Evolutionary conservation across 1,284 basidiomycete genomes (phyloP).

Genomic region (Xanthoconium separans): DNA sequence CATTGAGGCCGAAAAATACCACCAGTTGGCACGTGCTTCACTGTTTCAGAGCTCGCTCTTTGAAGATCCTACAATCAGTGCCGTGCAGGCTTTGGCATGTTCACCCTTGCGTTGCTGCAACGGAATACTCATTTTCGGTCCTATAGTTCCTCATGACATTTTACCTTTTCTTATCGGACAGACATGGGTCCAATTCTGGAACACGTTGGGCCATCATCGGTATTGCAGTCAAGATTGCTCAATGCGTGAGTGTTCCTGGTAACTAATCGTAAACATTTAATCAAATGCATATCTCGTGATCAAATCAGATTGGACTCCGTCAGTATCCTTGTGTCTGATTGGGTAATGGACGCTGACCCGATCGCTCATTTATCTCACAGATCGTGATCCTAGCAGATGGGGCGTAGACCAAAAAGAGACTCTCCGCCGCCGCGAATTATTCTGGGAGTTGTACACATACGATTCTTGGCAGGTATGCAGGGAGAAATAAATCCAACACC

Average conservation of each 20-base stretch:
- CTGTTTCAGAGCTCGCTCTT: slow-evolving; percentile 71
- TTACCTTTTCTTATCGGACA: slow-evolving; percentile 72
- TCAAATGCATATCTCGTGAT: slow-evolving; percentile 8
- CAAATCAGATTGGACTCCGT: slow-evolving; percentile 69
- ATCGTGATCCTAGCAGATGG: slow-evolving; percentile 71
- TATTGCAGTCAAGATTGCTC: slow-evolving; percentile 71
- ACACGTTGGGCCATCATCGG: slow-evolving; percentile 79
- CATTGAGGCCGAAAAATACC: slow-evolving; percentile 75
- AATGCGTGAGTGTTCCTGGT: slow-evolving; percentile 57
- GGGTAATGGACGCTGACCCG: slow-evolving; percentile 15
- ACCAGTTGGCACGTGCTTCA: slow-evolving; percentile 70
- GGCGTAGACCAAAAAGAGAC: slow-evolving; percentile 60
- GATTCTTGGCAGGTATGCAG: slow-evolving; percentile 62
- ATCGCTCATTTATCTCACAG: slow-evolving; percentile 36
- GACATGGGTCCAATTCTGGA: slow-evolving; percentile 68
- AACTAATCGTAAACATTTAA: slow-evolving; percentile 7
- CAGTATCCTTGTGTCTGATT: slow-evolving; percentile 33
- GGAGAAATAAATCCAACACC: not conserved
- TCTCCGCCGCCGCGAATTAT: slow-evolving; percentile 61
- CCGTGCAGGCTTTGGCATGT: slow-evolving; percentile 69
- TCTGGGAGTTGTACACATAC: slow-evolving; percentile 77
- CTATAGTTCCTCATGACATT: slow-evolving; percentile 72
- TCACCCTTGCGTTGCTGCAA: not conserved
- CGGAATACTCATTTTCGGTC: slow-evolving; percentile 11
- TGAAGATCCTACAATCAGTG: slow-evolving; percentile 69